Evolutionary conservation across 2,329 filamentous ascomycete genomes (phyloP), one percentile per base, ranked within the genome.

Genomic region (Gyromitra esculenta): DNA sequence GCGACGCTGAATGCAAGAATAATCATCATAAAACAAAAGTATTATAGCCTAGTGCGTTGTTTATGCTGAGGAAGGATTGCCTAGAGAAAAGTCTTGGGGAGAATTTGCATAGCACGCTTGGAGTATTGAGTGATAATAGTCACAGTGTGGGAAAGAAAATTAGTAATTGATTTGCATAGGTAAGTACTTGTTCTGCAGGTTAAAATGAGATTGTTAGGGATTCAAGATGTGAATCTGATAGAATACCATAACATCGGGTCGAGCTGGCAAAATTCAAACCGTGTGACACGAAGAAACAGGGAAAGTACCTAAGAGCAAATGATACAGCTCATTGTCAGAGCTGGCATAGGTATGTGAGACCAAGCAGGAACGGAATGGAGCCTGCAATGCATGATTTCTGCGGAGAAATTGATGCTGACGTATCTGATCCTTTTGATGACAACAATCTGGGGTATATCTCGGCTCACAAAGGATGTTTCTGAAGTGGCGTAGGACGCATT

Each of bases 351-450:
- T 63, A 63, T 52, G 50, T 71, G 37, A 64, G 60, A 64, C 69
- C 48, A 65, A 56, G 41, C 48, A 65, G 68, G 50, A 48, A 72
- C 48, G 62, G 50, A 72, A 48, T 65, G 35, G 21, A 37, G 21
- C 68, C 25, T 64, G 37, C 21, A 63, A 57, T 72, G 68, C 68
- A 71, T 71, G 57, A 64, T 57, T 71, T 63, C 59, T 64, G 50
- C 50, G 50, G 68, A 57, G 68, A 48, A 21, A 48, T 65, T 73
- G 43, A 57, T 75, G 72, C 72, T 75, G 72, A 75, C 65, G 72
- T 75, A 75, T 67, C 72, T 75, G 57, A 35, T 56, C 21, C 6
- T 59, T 9, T 56, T 63, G 64, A 75, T 57, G 59, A 72, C 60
- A 60, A 65, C 60, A 37, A 59, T 72, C 60, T 59, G 65, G 65